phyloP scores from a whole-genome alignment of 1,284 basidiomycete genomes.

The Taiwanofungus camphoratus region DNA sequence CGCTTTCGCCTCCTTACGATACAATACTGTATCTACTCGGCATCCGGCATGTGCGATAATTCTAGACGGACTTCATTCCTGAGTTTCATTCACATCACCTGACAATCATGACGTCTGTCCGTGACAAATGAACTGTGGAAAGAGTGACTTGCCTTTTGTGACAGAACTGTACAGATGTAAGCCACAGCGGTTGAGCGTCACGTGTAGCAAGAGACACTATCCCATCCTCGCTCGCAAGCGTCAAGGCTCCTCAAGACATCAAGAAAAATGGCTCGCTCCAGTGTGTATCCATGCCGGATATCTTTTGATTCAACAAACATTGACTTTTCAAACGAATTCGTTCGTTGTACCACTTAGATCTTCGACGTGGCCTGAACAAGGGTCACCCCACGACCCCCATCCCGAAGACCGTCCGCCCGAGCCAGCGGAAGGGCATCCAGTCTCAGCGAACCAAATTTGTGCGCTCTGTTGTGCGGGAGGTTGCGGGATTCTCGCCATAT shows the following conservation, averaged over 20 bases:
- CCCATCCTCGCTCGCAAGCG: constrained; percentile 16
- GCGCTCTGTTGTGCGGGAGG: constrained; percentile 88
- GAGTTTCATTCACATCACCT: too few species aligned
- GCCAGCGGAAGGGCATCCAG: constrained; percentile 88
- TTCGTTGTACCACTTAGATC: constrained; percentile 46
- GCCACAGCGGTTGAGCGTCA: constrained; percentile 27
- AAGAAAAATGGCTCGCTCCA: constrained; percentile 68
- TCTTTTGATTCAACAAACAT: too few species aligned
- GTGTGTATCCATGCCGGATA: constrained; percentile 47
- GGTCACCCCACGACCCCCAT: constrained; percentile 92
- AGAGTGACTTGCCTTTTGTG: neutral
- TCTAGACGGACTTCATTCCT: neutral
- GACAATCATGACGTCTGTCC: too few species aligned
- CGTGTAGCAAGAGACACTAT: constrained; percentile 18
- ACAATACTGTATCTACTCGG: neutral
- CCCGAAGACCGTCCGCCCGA: constrained; percentile 74
- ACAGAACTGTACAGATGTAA: constrained; percentile 41
- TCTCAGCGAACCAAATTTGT: constrained; percentile 88
- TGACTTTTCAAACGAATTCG: too few species aligned
- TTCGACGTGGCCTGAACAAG: constrained; percentile 88
- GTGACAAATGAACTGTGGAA: too few species aligned
- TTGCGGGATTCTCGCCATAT: constrained; percentile 97
- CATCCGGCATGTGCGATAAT: neutral
- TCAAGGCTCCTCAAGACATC: constrained; percentile 49
- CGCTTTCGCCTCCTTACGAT: constrained; percentile 5